phyloP scores from a whole-genome alignment of 768 basidiomycete genomes.

The Steccherinum ochraceum region DNA sequence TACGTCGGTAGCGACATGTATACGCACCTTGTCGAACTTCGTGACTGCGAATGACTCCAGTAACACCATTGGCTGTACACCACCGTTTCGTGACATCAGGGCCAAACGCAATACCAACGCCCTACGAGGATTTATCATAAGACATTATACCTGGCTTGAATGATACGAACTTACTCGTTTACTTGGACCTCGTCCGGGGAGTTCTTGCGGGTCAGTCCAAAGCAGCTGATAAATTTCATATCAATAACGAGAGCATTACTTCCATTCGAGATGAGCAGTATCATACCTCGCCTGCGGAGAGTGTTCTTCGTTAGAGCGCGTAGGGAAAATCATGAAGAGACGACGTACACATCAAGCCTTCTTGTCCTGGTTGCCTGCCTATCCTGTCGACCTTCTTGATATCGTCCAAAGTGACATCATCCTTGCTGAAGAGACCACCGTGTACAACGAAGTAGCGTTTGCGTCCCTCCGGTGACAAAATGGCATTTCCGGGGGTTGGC shows the following conservation, averaged over 20 bases:
- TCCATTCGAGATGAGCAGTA: constrained; percentile 6
- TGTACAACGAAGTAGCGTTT: constrained; percentile 95
- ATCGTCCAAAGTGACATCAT: constrained; percentile 91
- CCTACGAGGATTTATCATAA: constrained; percentile 40
- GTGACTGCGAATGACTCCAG: constrained; percentile 90
- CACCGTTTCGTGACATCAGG: constrained; percentile 88
- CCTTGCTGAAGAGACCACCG: constrained; percentile 93
- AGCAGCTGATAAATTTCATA: no score
- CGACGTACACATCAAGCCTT: constrained; percentile 90
- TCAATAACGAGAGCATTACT: no score
- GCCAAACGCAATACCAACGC: constrained; percentile 94
- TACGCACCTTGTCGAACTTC: constrained; percentile 88
- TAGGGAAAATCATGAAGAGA: constrained; percentile 14
- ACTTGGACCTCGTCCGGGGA: constrained; percentile 87
- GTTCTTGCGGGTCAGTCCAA: constrained; percentile 95
- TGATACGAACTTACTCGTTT: constrained; percentile 71
- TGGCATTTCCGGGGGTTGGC: constrained; percentile 35
- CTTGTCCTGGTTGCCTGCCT: constrained; percentile 87
- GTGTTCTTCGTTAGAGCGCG: constrained; percentile 12
- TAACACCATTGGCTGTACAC: constrained; percentile 82
- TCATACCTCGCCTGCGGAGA: constrained; percentile 54
- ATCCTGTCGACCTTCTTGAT: constrained; percentile 83
- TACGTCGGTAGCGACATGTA: no score
- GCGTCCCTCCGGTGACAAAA: constrained; percentile 74
- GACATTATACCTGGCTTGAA: background rate